Percentiles rank a stretch among this genome's conserved stretches.
Conservation (phyloP, 352 stramenopile species). For the Phytophthora fragariaefolia region DNA sequence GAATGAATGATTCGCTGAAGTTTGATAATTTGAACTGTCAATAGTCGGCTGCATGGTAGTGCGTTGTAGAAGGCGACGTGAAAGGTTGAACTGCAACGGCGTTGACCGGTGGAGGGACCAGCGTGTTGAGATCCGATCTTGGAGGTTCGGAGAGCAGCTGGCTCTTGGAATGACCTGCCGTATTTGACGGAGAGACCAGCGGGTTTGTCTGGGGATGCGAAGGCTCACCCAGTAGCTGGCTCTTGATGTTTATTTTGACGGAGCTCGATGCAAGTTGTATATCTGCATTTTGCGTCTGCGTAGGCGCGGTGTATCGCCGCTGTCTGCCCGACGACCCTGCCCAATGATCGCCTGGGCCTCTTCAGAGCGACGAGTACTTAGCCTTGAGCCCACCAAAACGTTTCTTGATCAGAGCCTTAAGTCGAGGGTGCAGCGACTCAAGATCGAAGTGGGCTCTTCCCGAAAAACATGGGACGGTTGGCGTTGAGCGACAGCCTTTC, state of each 20-base stretch:
- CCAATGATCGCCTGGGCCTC: background rate
- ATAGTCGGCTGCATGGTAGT: background rate
- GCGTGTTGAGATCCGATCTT: background rate
- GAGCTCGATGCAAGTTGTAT: background rate
- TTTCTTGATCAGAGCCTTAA: background rate
- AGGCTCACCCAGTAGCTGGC: background rate
- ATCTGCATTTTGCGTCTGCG: background rate
- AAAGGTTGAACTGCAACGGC: background rate
- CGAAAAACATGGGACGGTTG: background rate
- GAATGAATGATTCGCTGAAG: background rate
- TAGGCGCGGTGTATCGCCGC: background rate
- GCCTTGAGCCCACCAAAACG: background rate
- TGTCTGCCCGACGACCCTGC: background rate
- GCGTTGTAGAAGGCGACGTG: background rate
- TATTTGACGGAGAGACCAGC: conserved; percentile 4
- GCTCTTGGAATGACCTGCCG: conserved; percentile 3
- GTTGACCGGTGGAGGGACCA: conserved; percentile 6
- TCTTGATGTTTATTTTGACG: background rate
- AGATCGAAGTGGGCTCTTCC: background rate
- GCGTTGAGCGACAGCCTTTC: background rate
- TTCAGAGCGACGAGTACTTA: background rate
- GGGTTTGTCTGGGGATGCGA: background rate
- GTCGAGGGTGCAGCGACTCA: background rate
- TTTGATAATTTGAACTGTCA: background rate
- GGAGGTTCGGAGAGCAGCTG: conserved; percentile 1